These are phyloP conservation scores for Rhynchosporium graminicola DNA, from an alignment of 2,329 filamentous ascomycete genomes.

Conservation along the genomic window DNA sequence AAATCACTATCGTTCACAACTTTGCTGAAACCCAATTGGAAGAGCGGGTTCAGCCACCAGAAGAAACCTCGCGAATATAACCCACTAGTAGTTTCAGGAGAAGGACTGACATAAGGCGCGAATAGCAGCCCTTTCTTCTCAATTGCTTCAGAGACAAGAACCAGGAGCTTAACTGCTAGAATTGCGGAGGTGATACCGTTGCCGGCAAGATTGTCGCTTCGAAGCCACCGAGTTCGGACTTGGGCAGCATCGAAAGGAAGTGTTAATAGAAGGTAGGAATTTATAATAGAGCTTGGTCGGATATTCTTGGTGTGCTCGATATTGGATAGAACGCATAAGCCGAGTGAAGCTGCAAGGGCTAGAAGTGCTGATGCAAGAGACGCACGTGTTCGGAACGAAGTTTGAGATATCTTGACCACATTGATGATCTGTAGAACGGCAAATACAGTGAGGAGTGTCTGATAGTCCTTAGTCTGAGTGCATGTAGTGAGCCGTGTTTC, in stretches of 20 bases:
- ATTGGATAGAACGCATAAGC: conserved; percentile 28
- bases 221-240: conserved; percentile 30
- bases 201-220: conserved; percentile 2
- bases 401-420: conserved; percentile 25
- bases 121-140: conserved; percentile 29
- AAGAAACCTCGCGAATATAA: conserved; percentile 41
- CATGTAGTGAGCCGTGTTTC: background rate
- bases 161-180: conserved; percentile 27
- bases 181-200: conserved; percentile 20
- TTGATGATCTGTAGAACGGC: conserved; percentile 26
- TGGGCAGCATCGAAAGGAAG: conserved; percentile 33
- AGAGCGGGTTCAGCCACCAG: conserved; percentile 43
- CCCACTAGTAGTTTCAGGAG: conserved; percentile 40
- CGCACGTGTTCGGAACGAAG: conserved; percentile 22
- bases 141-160: conserved; percentile 29
- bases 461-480: conserved; percentile 7
- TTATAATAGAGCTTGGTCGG: conserved; percentile 31
- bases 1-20: conserved; percentile 39
- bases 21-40: conserved; percentile 37
- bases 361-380: conserved; percentile 33
- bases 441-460: conserved; percentile 26
- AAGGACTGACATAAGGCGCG: conserved; percentile 14
- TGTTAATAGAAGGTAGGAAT: conserved; percentile 33
- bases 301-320: conserved; percentile 31
- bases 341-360: conserved; percentile 24